phyloP scores from a whole-genome alignment of 176 grass and related monocot species.

The Guadua angustifolia region DNA sequence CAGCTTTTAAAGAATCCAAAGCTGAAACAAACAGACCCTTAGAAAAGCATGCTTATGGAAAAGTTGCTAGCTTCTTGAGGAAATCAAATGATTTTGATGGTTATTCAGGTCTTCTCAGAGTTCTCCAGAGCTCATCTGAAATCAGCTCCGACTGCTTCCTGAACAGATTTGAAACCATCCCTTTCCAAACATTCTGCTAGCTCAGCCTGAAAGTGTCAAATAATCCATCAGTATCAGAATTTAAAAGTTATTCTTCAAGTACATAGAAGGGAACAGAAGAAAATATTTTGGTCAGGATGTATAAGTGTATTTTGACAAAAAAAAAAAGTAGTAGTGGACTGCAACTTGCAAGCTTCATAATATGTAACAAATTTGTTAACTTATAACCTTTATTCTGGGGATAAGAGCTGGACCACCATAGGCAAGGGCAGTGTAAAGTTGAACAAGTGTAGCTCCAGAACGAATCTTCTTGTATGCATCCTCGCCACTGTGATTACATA shows the following conservation, averaged over 20 bases:
- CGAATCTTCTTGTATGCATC: conserved; percentile 99
- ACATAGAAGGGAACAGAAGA: neutral
- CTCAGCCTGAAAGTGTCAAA: conserved; percentile 61
- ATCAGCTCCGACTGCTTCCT: conserved; percentile 85
- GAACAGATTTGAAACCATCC: conserved; percentile 91
- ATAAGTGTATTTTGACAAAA: neutral
- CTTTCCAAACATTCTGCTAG: conserved; percentile 87
- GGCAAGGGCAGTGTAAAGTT: conserved; percentile 86
- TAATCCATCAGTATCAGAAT: conserved; percentile 32
- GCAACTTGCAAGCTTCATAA: neutral
- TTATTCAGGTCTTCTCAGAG: conserved; percentile 40
- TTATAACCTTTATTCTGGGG: conserved; percentile 84
- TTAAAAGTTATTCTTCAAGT: conserved; percentile 1
- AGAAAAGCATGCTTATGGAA: conserved; percentile 27
- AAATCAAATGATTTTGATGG: conserved; percentile 16
- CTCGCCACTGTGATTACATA: conserved; percentile 64
- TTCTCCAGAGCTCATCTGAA: conserved; percentile 49
- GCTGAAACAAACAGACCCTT: no score
- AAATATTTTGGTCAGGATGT: neutral
- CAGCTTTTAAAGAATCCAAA: no score
- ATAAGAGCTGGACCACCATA: conserved; percentile 92
- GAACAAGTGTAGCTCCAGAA: conserved; percentile 88
- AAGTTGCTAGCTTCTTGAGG: conserved; percentile 16
- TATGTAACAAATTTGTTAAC: conserved; percentile 7
- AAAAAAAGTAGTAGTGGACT: neutral